These are phyloP conservation scores for Sonneratia caseolaris DNA, from an alignment of 345 rosid species.

Conservation along the genomic window DNA sequence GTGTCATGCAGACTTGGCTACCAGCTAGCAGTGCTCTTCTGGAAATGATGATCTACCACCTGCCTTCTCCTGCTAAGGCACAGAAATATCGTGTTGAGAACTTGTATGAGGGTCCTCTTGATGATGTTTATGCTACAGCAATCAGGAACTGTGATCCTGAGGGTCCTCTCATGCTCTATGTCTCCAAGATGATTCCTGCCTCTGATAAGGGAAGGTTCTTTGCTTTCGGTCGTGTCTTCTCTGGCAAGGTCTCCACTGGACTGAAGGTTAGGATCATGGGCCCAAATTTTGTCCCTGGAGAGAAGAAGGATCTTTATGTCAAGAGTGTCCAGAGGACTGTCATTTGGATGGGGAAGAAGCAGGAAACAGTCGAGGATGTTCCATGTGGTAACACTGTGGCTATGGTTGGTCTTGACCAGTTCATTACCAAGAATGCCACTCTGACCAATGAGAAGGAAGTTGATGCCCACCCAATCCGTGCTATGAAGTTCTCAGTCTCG, in stretches of 20 bases:
- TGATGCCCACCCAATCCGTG: conserved; percentile 71
- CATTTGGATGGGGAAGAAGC: conserved; percentile 77
- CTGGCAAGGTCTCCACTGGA: conserved; percentile 59
- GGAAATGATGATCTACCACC: conserved; percentile 68
- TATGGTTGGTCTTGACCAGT: conserved; percentile 63
- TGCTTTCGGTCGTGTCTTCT: conserved; percentile 68
- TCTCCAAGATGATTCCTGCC: conserved; percentile 74
- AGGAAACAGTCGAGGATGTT: conserved; percentile 71
- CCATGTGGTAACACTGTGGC: conserved; percentile 84
- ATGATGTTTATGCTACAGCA: conserved; percentile 55
- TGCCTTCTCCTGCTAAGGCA: conserved; percentile 53
- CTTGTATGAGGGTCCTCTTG: conserved; percentile 68
- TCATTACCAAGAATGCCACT: conserved; percentile 60
- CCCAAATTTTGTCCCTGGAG: conserved; percentile 64
- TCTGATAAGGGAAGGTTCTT: conserved; percentile 71
- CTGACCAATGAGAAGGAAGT: conserved; percentile 65
- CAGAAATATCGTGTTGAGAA: conserved; percentile 71
- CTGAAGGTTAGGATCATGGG: conserved; percentile 77
- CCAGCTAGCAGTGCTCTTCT: conserved; percentile 54
- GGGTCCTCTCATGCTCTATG: conserved; percentile 67
- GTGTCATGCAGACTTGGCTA: conserved; percentile 77
- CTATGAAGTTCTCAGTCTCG: conserved; percentile 73
- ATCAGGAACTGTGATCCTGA: conserved; percentile 62
- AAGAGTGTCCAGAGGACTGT: conserved; percentile 63
- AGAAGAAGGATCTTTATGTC: conserved; percentile 52